These are phyloP conservation scores for Biscogniauxia mediterranea DNA, from an alignment of 2,329 filamentous ascomycete species.

Conservation along the genomic window DNA sequence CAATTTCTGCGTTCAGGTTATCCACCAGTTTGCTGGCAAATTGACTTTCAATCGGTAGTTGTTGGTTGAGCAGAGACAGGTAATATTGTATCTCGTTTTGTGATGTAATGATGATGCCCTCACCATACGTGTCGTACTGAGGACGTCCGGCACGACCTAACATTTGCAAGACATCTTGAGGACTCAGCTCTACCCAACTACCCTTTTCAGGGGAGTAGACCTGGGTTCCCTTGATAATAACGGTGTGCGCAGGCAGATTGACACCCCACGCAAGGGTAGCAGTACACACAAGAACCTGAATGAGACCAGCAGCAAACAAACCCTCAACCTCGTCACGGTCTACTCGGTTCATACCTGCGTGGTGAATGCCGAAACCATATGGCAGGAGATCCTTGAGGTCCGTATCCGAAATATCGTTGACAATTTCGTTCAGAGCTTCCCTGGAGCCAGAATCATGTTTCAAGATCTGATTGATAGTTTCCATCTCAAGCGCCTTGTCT, in stretches of 20 bases:
- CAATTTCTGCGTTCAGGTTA: conserved; percentile 94
- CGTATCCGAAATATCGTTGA: conserved; percentile 76
- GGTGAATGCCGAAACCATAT: conserved; percentile 97
- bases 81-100: conserved; percentile 97
- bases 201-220: conserved; percentile 98
- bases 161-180: conserved; percentile 98
- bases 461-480: conserved; percentile 94
- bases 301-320: conserved; percentile 84
- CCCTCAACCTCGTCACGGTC: conserved; percentile 95
- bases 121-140: conserved; percentile 95
- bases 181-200: conserved; percentile 96
- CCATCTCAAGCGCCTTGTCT: conserved; percentile 94
- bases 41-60: conserved; percentile 95
- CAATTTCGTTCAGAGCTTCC: conserved; percentile 83
- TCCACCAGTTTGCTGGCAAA: conserved; percentile 90
- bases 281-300: conserved; percentile 95
- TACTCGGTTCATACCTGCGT: conserved; percentile 94
- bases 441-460: conserved; percentile 88
- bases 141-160: conserved; percentile 93
- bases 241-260: conserved; percentile 94
- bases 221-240: conserved; percentile 98
- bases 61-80: conserved; percentile 92
- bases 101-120: conserved; percentile 97
- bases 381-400: conserved; percentile 93
- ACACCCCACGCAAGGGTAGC: conserved; percentile 99